A percentile compares a stretch with the other conserved stretches of the same genome.
Conservation (phyloP, 2,329 filamentous ascomycete genomes). For the Aureobasidium sp. region DNA sequence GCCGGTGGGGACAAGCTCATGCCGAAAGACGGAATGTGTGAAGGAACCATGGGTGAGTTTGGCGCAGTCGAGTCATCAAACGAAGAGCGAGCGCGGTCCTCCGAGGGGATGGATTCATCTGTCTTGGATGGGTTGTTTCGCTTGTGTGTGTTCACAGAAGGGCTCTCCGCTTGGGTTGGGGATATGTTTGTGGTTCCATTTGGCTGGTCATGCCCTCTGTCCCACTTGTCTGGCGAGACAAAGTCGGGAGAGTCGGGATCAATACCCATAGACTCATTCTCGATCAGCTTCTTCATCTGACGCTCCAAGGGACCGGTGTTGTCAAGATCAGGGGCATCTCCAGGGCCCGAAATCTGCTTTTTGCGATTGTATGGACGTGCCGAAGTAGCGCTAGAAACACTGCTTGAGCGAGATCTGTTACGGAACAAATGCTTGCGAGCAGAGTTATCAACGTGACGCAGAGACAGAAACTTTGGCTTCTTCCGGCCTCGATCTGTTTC, state of each 20-base stretch:
- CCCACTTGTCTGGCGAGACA: constrained; percentile 37
- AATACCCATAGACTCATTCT: constrained; percentile 34
- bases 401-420: constrained; percentile 19
- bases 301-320: constrained; percentile 42
- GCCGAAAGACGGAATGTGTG: constrained; percentile 29
- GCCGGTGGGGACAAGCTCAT: constrained; percentile 32
- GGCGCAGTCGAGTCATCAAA: constrained; percentile 36
- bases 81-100: constrained; percentile 33
- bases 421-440: constrained; percentile 15
- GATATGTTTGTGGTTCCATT: background rate
- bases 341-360: constrained; percentile 52
- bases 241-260: constrained; percentile 30
- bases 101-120: background rate
- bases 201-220: constrained; percentile 19
- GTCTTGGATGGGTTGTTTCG: constrained; percentile 5
- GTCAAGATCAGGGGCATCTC: constrained; percentile 28
- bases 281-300: constrained; percentile 39
- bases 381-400: constrained; percentile 29
- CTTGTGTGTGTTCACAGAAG: background rate
- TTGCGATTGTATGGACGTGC: constrained; percentile 37
- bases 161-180: background rate
- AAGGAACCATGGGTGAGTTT: constrained; percentile 30
- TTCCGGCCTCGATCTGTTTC: constrained; percentile 14
- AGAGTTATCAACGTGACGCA: constrained; percentile 18
- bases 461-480: constrained; percentile 18